These are phyloP conservation scores for Arbutus unedo DNA, from an alignment of 148 eudicot genomes.

Conservation along the genomic window DNA sequence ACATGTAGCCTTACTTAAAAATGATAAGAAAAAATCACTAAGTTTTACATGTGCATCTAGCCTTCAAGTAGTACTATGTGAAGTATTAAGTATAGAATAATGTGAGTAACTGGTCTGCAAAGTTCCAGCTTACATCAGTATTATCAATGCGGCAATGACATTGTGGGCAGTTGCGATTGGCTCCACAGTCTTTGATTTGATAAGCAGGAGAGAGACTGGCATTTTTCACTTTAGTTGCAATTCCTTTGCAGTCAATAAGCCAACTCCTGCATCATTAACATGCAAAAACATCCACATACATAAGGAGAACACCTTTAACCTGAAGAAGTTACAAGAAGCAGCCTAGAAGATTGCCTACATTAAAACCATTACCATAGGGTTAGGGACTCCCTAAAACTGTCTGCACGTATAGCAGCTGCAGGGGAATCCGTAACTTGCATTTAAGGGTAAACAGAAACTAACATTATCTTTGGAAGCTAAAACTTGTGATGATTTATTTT, in stretches of 20 bases:
- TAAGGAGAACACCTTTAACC: not conserved
- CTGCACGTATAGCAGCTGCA: not conserved
- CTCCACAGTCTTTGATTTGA: slow-evolving; percentile 74
- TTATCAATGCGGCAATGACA: slow-evolving; percentile 69
- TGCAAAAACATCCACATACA: not conserved
- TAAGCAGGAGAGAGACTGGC: slow-evolving; percentile 39
- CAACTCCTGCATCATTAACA: slow-evolving; percentile 54
- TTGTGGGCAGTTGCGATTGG: slow-evolving; percentile 71
- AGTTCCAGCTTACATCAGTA: slow-evolving; percentile 62
- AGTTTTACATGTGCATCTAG: not conserved
- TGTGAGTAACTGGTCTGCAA: not conserved
- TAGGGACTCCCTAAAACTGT: not conserved
- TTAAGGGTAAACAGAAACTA: not conserved
- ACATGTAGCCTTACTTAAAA: not conserved
- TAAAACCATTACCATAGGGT: not conserved
- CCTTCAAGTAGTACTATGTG: not conserved
- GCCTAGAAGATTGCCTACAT: not conserved
- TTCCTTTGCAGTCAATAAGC: slow-evolving; percentile 66
- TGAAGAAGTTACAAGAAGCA: not conserved
- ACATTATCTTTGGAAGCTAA: not conserved
- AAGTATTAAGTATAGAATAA: not conserved
- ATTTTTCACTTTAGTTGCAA: slow-evolving; percentile 69
- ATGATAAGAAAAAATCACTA: not conserved
- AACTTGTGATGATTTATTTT: not conserved
- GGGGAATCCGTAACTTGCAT: not conserved